phyloP scores from a whole-genome alignment of 305 asterid species.

The Solanum hybrid region DNA sequence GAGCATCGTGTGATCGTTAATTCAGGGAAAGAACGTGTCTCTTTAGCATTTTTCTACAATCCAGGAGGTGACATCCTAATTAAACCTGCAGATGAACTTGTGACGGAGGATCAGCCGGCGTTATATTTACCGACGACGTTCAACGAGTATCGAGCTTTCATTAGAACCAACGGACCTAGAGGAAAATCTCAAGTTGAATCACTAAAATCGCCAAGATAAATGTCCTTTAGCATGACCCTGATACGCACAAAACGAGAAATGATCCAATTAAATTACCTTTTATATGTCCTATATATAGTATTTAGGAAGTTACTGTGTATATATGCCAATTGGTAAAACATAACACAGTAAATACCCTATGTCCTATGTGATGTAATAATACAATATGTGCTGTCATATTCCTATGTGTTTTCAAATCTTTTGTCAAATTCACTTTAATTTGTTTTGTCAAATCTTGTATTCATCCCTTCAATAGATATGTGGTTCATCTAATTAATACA shows the following conservation, averaged over 20 bases:
- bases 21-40: conserved; percentile 51
- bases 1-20: conserved; percentile 83
- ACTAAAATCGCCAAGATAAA: conserved; percentile 19
- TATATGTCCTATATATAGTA: not conserved
- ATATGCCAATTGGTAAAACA: not conserved
- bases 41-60: conserved; percentile 68
- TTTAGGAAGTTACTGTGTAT: not conserved
- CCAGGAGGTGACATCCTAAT: conserved; percentile 52
- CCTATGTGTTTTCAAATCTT: not conserved
- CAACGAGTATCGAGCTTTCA: conserved; percentile 40
- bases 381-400: not conserved
- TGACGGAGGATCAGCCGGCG: conserved; percentile 34
- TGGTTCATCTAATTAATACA: not conserved
- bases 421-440: not conserved
- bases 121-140: conserved; percentile 40
- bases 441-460: not conserved
- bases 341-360: not conserved
- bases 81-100: conserved; percentile 58
- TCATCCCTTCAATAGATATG: not conserved
- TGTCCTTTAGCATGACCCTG: not conserved
- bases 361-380: not conserved
- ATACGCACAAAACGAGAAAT: not conserved
- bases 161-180: conserved; percentile 66
- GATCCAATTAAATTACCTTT: not conserved
- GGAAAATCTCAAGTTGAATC: conserved; percentile 82